These are phyloP conservation scores for Penicillium sp. DNA, from an alignment of 2,329 filamentous ascomycete genomes.

Conservation along the genomic window DNA sequence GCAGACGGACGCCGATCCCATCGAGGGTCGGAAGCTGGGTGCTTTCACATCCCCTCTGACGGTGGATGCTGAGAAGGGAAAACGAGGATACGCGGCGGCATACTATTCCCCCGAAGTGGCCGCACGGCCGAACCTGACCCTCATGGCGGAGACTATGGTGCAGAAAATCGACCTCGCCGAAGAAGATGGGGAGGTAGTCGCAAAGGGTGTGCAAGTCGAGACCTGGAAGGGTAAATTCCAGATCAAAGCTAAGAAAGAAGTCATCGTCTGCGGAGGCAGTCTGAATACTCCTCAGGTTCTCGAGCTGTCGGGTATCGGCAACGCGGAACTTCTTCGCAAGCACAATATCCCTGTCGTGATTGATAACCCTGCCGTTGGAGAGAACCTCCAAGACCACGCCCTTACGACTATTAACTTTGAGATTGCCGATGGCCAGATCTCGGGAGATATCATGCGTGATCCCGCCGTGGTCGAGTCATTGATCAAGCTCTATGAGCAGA, in stretches of 20 bases:
- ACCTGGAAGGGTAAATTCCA: conserved; percentile 16
- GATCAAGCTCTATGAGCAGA: conserved; percentile 23
- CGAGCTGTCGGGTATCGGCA: conserved; percentile 63
- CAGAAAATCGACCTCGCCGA: conserved; percentile 47
- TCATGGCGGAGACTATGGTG: conserved; percentile 50
- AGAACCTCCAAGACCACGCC: conserved; percentile 53
- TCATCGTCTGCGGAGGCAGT: conserved; percentile 61
- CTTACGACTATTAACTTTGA: conserved; percentile 18
- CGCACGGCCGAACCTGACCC: conserved; percentile 45
- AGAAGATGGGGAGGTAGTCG: conserved; percentile 18
- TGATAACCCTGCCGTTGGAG: conserved; percentile 49
- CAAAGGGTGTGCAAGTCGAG: conserved; percentile 20
- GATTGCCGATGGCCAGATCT: conserved; percentile 22
- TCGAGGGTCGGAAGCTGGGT: conserved; percentile 40
- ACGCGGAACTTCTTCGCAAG: conserved; percentile 41
- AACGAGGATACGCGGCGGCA: conserved; percentile 41
- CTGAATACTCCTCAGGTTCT: conserved; percentile 59
- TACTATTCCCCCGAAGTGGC: conserved; percentile 44
- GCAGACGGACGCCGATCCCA: conserved; percentile 29
- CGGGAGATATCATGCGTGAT: conserved; percentile 26
- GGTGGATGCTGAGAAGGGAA: conserved; percentile 31
- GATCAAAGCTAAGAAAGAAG: conserved; percentile 47
- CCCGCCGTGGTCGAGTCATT: conserved; percentile 18
- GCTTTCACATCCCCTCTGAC: conserved; percentile 39
- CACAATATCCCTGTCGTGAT: conserved; percentile 47